Conservation (phyloP, 345 rosid genomes). For the Salix suchowensis region DNA sequence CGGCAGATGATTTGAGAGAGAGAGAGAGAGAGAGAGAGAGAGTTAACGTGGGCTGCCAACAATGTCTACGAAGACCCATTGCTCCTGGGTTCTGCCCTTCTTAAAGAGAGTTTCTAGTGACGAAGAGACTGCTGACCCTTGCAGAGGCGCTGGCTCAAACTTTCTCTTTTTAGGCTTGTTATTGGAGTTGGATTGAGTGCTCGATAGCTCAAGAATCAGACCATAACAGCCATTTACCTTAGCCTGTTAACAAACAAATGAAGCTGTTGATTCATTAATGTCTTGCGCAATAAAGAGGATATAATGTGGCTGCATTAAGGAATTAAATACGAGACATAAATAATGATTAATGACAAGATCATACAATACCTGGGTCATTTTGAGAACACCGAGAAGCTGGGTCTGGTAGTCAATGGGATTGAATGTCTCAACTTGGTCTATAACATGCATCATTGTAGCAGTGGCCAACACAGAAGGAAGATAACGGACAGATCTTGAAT, state of each 20-base stretch:
- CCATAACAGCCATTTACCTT: constrained; percentile 18
- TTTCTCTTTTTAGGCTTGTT: constrained; percentile 9
- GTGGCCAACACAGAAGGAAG: constrained; percentile 27
- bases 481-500: constrained; percentile 24
- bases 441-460: constrained; percentile 32
- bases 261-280: background rate
- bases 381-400: constrained; percentile 22
- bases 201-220: constrained; percentile 12
- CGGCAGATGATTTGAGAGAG: constrained; percentile 1
- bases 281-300: background rate
- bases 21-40: background rate
- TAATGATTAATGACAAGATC: background rate
- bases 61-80: constrained; percentile 35
- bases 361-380: constrained; percentile 19
- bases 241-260: constrained; percentile 11
- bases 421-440: constrained; percentile 30
- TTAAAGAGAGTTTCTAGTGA: constrained; percentile 38
- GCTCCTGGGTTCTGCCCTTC: constrained; percentile 49
- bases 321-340: background rate
- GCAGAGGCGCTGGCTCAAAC: constrained; percentile 11
- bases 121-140: constrained; percentile 19
- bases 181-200: background rate
- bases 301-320: background rate
- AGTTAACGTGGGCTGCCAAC: constrained; percentile 35
- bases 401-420: constrained; percentile 15